These are phyloP conservation scores for Diaporthe batatas DNA, from an alignment of 2,329 filamentous ascomycete genomes.

Conservation along the genomic window DNA sequence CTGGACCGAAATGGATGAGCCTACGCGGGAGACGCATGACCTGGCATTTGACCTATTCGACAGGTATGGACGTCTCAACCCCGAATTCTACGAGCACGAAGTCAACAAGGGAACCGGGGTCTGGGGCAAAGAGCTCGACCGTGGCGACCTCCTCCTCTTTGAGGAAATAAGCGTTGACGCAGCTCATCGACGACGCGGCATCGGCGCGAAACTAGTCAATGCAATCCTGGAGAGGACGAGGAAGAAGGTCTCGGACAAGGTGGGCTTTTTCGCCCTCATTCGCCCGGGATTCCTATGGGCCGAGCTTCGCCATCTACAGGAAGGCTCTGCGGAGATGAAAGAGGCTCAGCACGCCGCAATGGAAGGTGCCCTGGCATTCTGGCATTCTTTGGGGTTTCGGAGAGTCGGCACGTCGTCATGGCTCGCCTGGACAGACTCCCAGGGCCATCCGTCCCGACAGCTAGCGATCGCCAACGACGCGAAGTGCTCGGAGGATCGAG, in stretches of 20 bases:
- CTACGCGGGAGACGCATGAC: neutral
- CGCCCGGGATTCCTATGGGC: conserved; percentile 39
- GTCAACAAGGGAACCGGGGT: conserved; percentile 48
- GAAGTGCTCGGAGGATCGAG: neutral
- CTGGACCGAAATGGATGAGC: conserved; percentile 51
- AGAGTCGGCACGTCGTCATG: conserved; percentile 51
- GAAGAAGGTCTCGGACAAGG: conserved; percentile 21
- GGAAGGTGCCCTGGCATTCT: conserved; percentile 45
- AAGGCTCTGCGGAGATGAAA: neutral
- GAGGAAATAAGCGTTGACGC: conserved; percentile 43
- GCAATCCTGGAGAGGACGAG: conserved; percentile 48
- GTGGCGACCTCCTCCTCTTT: conserved; percentile 47
- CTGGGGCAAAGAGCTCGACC: conserved; percentile 50
- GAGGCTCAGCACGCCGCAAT: conserved; percentile 11
- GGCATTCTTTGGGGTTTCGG: conserved; percentile 49
- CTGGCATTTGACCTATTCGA: conserved; percentile 55
- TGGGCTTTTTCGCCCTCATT: conserved; percentile 44
- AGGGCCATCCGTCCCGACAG: conserved; percentile 25
- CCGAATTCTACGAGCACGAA: conserved; percentile 49
- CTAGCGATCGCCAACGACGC: neutral
- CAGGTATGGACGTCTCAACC: conserved; percentile 53
- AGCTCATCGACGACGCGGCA: conserved; percentile 46
- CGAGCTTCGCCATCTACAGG: neutral
- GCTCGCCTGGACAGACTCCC: conserved; percentile 47
- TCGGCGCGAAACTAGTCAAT: conserved; percentile 50